Evolutionary conservation across 116 monocot genomes (phyloP), one percentile per base, ranked within the genome.

Genomic region (Cymodocea nodosa): DNA sequence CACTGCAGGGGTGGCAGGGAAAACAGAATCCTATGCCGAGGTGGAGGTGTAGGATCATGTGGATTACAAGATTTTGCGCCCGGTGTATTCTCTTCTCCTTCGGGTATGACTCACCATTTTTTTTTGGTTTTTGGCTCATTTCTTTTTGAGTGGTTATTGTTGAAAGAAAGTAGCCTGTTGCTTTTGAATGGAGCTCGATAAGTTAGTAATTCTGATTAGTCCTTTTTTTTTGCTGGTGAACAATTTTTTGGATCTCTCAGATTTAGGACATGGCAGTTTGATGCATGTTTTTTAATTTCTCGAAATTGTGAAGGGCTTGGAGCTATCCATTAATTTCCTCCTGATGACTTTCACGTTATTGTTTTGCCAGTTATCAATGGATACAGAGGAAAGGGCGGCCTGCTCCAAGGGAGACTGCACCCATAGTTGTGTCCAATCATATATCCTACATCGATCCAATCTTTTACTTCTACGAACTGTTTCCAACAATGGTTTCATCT

Each of bases 401-500:
- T 71, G 94, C 77, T 59, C 50, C 87, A 16, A 71, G 94, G 25
- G 86, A 85, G 40, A 56, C 79, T 75, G 94, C 94, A 51, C 94
- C 94, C 49, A 76, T 94, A 64, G 87, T 85, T 73, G 90, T 94
- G 59, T 89, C 81, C 18, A 94, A 94, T 81, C 94, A 94, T 71
- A 22, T 90, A 23, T 94, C 90, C n/a, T 94, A 87, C 53, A 74
- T 90, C 34, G 94, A 94, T 15, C 94, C 94, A 17, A 94, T 94
- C 56, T 94, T 79, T 79, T 94, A 76, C 75, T 94, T 94, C 80
- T 94, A 83, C 70, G 94, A 94, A 72, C 66, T 94, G 59, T 94
- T 83, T 69, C 94, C 94, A 22, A 94, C 85, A 12, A 87, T 94
- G 57, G 94, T 94, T 77, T 84, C 94, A 25, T 80, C 94, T 14